These are phyloP conservation scores for Epithemia pelagica DNA, from an alignment of 108 stramenopile genomes.

Conservation along the genomic window DNA sequence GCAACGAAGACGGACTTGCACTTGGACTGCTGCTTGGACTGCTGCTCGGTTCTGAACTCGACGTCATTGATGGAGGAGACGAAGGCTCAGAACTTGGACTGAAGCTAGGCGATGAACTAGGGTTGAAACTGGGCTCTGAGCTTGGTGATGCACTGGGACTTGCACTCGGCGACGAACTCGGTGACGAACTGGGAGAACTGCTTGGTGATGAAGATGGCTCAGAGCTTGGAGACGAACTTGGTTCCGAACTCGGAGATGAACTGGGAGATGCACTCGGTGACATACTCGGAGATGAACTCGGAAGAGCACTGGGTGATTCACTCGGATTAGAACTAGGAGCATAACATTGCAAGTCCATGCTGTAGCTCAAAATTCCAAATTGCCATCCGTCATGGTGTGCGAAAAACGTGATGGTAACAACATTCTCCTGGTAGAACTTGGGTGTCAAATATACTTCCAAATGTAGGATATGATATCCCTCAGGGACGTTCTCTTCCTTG, in stretches of 20 bases:
- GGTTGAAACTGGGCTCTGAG: not conserved
- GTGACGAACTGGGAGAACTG: not conserved
- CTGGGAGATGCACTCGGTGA: not conserved
- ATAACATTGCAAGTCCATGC: too few relatives aligned
- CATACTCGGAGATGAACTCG: slow-evolving; percentile 1
- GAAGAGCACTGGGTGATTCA: too few relatives aligned
- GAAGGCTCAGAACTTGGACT: not conserved
- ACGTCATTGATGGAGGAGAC: not conserved
- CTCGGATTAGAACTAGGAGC: too few relatives aligned
- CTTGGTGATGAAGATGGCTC: not conserved
- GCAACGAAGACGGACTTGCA: not conserved
- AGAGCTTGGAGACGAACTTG: not conserved
- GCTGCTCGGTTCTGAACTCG: slow-evolving; percentile 4
- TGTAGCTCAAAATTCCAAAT: too few relatives aligned
- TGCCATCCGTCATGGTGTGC: too few relatives aligned
- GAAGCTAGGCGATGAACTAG: not conserved
- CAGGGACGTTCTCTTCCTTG: too few relatives aligned
- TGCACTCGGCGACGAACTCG: not conserved
- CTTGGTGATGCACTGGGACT: slow-evolving; percentile 2
- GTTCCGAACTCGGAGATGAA: not conserved
- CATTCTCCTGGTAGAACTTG: too few relatives aligned
- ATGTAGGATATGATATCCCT: too few relatives aligned
- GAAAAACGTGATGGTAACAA: too few relatives aligned
- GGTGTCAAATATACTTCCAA: too few relatives aligned
- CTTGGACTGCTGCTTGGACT: not conserved